A percentile compares a stretch with the other conserved stretches of the same genome.
Conservation (phyloP, 805 yeast species). For the Saccharomycopsis synnaedendra region DNA sequence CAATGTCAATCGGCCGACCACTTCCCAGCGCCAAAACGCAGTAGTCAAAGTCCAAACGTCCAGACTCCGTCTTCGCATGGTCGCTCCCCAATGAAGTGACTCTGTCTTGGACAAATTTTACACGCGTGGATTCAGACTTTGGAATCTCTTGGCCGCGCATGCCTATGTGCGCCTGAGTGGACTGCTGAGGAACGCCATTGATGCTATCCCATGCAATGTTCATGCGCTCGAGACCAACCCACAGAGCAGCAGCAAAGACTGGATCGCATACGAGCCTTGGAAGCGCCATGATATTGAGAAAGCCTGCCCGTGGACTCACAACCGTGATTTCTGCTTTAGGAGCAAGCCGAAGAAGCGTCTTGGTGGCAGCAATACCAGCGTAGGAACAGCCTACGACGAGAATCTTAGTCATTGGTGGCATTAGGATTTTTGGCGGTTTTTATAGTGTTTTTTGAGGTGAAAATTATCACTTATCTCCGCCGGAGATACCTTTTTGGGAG, state of each 20-base stretch:
- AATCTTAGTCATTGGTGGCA: background rate
- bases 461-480: no score
- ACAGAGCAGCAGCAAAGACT: conserved; percentile 26
- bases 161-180: conserved; percentile 1
- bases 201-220: conserved; percentile 16
- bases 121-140: conserved; percentile 1
- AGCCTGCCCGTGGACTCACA: conserved; percentile 31
- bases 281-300: conserved; percentile 29
- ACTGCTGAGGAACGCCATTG: no score
- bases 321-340: conserved; percentile 21
- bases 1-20: conserved; percentile 41
- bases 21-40: conserved; percentile 38
- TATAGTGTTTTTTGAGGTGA: no score
- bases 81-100: conserved; percentile 16
- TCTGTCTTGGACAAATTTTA: conserved; percentile 13
- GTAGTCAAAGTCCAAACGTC: conserved; percentile 29
- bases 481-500: no score
- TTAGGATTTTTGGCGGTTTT: no score
- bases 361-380: conserved; percentile 9
- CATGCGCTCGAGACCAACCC: conserved; percentile 22
- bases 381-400: conserved; percentile 12
- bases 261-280: conserved; percentile 28
- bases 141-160: conserved; percentile 7
- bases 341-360: conserved; percentile 4
- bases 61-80: background rate